These are phyloP conservation scores for Mayamaea pseudoterrestris DNA, from an alignment of 108 stramenopile genomes.

Conservation along the genomic window DNA sequence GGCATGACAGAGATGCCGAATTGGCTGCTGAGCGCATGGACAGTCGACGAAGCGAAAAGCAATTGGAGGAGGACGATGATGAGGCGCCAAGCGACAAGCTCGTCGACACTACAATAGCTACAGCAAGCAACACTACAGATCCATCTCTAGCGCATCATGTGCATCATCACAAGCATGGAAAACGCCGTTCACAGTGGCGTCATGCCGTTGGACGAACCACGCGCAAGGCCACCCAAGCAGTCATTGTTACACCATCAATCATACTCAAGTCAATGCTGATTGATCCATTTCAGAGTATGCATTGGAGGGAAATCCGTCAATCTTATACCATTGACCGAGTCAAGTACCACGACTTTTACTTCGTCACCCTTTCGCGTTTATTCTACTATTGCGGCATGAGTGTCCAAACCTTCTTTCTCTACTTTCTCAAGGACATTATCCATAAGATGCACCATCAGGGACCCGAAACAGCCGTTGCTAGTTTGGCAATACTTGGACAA, in stretches of 20 bases:
- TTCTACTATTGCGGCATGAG: slow-evolving; percentile 61
- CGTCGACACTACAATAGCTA: too few species aligned
- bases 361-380: slow-evolving; percentile 42
- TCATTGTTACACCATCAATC: slow-evolving; percentile 18
- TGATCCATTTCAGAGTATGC: slow-evolving; percentile 17
- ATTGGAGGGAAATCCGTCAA: slow-evolving; percentile 14
- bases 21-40: slow-evolving; percentile 4
- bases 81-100: too few species aligned
- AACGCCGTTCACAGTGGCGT: too few species aligned
- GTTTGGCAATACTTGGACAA: slow-evolving; percentile 32
- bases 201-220: too few species aligned
- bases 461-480: slow-evolving; percentile 32
- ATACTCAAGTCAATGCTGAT: slow-evolving; percentile 29
- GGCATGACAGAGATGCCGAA: slow-evolving; percentile 21
- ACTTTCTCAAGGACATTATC: slow-evolving; percentile 38
- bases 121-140: too few species aligned
- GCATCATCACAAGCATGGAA: too few species aligned
- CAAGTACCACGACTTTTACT: slow-evolving; percentile 39
- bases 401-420: slow-evolving; percentile 39
- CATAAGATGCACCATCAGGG: slow-evolving; percentile 19
- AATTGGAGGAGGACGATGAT: background rate
- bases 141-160: too few species aligned
- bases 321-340: slow-evolving; percentile 30
- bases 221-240: too few species aligned
- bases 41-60: background rate